Conservation (phyloP, 768 basidiomycete species). For the Ephemerocybe angulata region DNA sequence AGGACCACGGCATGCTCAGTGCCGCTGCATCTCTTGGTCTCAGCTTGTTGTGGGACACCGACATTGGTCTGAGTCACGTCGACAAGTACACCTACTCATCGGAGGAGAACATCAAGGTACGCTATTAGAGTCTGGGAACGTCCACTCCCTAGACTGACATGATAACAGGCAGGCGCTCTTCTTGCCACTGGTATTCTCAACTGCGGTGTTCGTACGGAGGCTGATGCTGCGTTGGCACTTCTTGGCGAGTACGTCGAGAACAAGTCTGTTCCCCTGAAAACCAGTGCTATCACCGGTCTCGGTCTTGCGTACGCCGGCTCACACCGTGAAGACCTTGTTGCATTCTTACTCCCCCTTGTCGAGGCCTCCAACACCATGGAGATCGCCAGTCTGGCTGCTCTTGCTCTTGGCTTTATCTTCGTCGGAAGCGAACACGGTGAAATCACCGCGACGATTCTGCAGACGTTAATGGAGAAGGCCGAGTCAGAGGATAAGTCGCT, state of each 20-base stretch:
- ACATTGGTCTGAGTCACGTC: constrained; percentile 87
- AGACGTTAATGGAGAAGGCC: constrained; percentile 81
- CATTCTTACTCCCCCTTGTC: constrained; percentile 74
- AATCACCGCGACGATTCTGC: constrained; percentile 82
- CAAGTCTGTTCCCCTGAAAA: constrained; percentile 78
- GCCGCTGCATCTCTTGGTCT: constrained; percentile 94
- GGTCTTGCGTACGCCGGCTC: constrained; percentile 95
- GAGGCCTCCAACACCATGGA: constrained; percentile 88
- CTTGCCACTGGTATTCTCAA: constrained; percentile 93
- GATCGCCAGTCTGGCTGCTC: constrained; percentile 77
- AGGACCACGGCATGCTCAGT: constrained; percentile 98
- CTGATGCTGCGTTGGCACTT: constrained; percentile 88
- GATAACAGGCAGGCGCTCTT: constrained; percentile 75
- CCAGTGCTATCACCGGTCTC: constrained; percentile 86
- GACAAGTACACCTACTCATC: constrained; percentile 97
- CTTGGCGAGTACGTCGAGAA: constrained; percentile 88
- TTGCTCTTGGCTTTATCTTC: constrained; percentile 92
- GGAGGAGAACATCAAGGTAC: constrained; percentile 92
- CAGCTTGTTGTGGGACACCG: constrained; percentile 93
- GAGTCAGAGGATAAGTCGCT: constrained; percentile 65
- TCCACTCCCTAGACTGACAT: background rate
- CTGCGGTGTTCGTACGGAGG: constrained; percentile 84
- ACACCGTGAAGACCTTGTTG: constrained; percentile 79
- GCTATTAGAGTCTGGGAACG: background rate
- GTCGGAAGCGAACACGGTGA: constrained; percentile 96